Evolutionary conservation across 345 rosid genomes (phyloP).

Genomic region (Acer campestre): DNA sequence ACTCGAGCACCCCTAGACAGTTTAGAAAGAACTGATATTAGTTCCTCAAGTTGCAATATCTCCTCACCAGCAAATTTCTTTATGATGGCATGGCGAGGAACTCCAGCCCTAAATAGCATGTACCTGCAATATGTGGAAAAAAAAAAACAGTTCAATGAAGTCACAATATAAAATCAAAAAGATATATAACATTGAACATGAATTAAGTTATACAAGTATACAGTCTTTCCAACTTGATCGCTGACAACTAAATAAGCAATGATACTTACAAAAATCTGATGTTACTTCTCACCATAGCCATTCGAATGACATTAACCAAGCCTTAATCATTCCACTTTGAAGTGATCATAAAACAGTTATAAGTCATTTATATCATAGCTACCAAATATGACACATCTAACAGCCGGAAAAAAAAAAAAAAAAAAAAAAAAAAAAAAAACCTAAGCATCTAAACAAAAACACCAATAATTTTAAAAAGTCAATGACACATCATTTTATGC

Average conservation of each 20-base stretch:
- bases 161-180: background rate
- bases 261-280: background rate
- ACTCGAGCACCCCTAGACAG: conserved; percentile 79
- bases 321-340: background rate
- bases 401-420: no score
- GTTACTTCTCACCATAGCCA: background rate
- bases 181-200: background rate
- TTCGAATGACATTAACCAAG: background rate
- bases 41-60: conserved; percentile 67
- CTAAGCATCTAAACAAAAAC: background rate
- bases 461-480: background rate
- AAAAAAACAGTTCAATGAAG: conserved; percentile 5
- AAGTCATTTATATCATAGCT: background rate
- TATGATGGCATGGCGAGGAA: conserved; percentile 93
- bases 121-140: conserved; percentile 54
- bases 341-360: background rate
- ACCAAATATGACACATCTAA: background rate
- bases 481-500: background rate
- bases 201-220: background rate
- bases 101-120: conserved; percentile 93
- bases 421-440: no score
- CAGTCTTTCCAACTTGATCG: background rate
- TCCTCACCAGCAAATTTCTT: conserved; percentile 86
- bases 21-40: conserved; percentile 68
- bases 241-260: background rate